These are phyloP conservation scores for Leishmania aethiopica DNA, from an alignment of 208 protist species.

Conservation along the genomic window DNA sequence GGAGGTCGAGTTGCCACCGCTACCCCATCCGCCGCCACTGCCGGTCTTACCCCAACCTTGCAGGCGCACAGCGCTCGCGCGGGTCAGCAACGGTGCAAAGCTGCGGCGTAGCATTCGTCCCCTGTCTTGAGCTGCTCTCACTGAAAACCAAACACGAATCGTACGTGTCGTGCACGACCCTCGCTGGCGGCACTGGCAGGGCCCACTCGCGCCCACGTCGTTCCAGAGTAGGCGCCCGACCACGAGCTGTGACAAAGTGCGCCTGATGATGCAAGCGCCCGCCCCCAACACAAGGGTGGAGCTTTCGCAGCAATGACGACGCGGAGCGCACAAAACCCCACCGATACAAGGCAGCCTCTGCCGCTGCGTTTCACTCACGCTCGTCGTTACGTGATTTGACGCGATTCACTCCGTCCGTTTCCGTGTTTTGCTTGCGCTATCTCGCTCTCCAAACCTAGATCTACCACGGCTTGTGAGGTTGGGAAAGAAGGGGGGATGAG, in stretches of 20 bases:
- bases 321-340: background rate
- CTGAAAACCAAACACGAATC: background rate
- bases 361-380: background rate
- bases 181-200: background rate
- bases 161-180: background rate
- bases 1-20: constrained; percentile 4
- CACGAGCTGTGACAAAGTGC: no score
- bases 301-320: background rate
- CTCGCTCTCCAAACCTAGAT: background rate
- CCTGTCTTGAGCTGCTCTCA: background rate
- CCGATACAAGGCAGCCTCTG: background rate
- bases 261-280: background rate
- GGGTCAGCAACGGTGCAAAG: constrained; percentile 33
- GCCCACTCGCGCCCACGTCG: background rate
- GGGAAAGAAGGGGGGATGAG: background rate
- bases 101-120: constrained; percentile 45
- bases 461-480: background rate
- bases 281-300: background rate
- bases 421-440: background rate
- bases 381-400: background rate
- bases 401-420: constrained; percentile 12
- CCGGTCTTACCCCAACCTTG: constrained; percentile 64
- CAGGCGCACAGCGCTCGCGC: constrained; percentile 34
- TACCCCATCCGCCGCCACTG: constrained; percentile 57
- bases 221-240: background rate